phyloP scores from a whole-genome alignment of 352 stramenopile genomes.

The Phytophthora aleatoria region DNA sequence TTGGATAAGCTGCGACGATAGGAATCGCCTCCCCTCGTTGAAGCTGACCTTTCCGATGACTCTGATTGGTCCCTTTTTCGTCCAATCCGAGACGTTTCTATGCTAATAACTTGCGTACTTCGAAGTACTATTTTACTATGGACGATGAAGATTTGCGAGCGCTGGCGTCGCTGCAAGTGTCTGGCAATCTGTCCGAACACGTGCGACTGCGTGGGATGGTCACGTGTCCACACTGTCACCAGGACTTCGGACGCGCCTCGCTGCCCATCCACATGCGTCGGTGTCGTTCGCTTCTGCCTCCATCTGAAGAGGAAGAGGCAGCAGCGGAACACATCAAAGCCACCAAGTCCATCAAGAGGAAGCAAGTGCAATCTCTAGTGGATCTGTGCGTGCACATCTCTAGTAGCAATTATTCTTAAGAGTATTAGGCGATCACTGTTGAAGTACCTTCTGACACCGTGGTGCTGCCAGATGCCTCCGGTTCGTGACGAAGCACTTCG shows the following conservation, averaged over 20 bases:
- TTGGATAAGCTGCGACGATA: no score
- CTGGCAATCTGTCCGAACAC: slow-evolving; percentile 15
- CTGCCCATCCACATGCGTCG: slow-evolving; percentile 66
- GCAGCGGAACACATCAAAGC: slow-evolving; percentile 13
- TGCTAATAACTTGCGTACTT: not conserved
- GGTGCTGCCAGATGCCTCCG: slow-evolving; percentile 51
- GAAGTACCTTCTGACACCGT: not conserved
- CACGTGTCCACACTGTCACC: slow-evolving; percentile 59
- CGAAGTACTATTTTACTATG: slow-evolving; percentile 11
- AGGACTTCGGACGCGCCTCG: slow-evolving; percentile 63
- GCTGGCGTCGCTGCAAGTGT: slow-evolving; percentile 38
- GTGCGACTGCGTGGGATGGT: slow-evolving; percentile 31
- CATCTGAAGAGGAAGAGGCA: slow-evolving; percentile 30
- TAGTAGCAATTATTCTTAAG: not conserved
- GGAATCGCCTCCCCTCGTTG: no score
- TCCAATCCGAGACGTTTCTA: slow-evolving; percentile 7
- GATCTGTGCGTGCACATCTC: slow-evolving; percentile 47
- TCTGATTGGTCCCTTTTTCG: not conserved
- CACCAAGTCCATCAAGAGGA: slow-evolving; percentile 28
- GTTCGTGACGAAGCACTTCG: slow-evolving; percentile 72
- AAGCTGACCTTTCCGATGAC: not conserved
- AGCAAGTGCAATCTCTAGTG: slow-evolving; percentile 51
- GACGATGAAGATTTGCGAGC: slow-evolving; percentile 44
- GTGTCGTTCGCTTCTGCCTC: slow-evolving; percentile 51
- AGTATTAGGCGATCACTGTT: not conserved